Evolutionary conservation across 306 rosid genomes (phyloP), one percentile per base, ranked within the genome.

Genomic region (Astragalus membranaceus): DNA sequence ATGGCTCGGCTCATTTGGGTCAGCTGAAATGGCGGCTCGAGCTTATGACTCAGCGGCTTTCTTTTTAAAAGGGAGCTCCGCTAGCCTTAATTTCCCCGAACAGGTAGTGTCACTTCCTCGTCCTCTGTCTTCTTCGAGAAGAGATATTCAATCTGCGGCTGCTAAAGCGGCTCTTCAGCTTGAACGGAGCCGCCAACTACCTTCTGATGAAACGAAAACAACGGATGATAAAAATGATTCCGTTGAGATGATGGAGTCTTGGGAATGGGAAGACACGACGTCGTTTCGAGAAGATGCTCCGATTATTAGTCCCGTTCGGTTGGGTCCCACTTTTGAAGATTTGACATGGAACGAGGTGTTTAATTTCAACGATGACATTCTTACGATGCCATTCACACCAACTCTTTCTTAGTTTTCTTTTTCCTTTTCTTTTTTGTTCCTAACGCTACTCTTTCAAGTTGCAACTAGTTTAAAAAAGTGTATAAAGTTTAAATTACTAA

Each of bases 31-130:
- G 86, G 89, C 86, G 0, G 89, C 89, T 1, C 78, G 84, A 1
- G 89, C 89, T 1, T 67, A 82, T n/a, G 89, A 85, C 77, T 82
- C 85, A 0, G 89, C 89, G 13, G 89, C 89, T 7, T 80, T 63
- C 17, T 85, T 76, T 67, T 16, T 85, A 29, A 82, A 78, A 74
- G 89, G 89, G 0, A 43, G 5, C 23, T 73, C 82, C 3, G 89
- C 89, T 0, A 32, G 5, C 6, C 89, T 85, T 42, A 85, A 85
- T 72, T 85, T 85, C 50, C 89, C 89, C 0, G 46, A 82, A 50
- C 66, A 71, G 0, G 75, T 67, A 1, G 33, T 50, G 32, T 79
- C 77, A 2, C 75, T 85, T 2, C 89, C 86, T 20, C 78, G 78
- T 13, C 89, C 89, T 7, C 33, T 48, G 8, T 85, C 89, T 0